A percentile compares a stretch with the other conserved stretches of the same genome.
Conservation (phyloP, 345 rosid genomes). For the Syzygium aqueum region DNA sequence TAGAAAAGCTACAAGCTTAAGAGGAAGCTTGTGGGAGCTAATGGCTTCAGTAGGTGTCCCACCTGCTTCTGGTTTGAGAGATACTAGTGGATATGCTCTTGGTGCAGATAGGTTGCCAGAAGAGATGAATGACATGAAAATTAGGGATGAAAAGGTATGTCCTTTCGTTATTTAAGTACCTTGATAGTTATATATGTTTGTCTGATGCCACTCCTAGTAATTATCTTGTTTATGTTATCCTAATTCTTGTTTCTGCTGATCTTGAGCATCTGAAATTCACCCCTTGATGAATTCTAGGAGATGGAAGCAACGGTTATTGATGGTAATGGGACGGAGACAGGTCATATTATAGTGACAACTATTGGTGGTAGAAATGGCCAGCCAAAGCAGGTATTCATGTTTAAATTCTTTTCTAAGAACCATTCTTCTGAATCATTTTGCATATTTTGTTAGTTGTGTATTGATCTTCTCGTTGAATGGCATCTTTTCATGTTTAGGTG, state of each 20-base stretch:
- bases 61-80: constrained; percentile 20
- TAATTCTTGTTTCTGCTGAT: background rate
- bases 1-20: background rate
- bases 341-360: constrained; percentile 92
- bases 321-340: constrained; percentile 87
- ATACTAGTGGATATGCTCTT: constrained; percentile 12
- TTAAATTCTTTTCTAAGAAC: background rate
- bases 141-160: constrained; percentile 31
- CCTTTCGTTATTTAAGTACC: background rate
- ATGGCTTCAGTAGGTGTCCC: constrained; percentile 28
- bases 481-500: background rate
- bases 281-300: constrained; percentile 42
- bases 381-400: constrained; percentile 73
- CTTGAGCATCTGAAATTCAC: background rate
- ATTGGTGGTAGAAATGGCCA: constrained; percentile 97
- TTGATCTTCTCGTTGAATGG: background rate
- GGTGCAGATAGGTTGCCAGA: constrained; percentile 29
- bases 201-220: background rate
- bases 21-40: background rate
- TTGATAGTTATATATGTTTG: background rate
- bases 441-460: background rate
- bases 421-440: background rate
- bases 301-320: constrained; percentile 86
- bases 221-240: background rate
- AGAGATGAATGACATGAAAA: constrained; percentile 40